Conservation (phyloP, 148 eudicot species). For the Euryodendron excelsum region DNA sequence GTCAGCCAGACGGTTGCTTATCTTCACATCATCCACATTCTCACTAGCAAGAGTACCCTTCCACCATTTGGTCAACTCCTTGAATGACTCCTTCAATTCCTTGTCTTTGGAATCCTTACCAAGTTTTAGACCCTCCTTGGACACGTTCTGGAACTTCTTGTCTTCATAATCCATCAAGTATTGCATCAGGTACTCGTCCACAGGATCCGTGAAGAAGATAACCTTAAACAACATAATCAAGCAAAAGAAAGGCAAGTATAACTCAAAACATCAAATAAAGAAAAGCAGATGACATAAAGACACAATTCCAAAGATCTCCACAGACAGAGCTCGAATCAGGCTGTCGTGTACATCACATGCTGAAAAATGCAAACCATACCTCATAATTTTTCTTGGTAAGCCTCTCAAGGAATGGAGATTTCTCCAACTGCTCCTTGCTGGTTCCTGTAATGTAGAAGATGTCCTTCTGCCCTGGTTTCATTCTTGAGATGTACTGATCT, state of each 20-base stretch:
- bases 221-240: constrained; percentile 43
- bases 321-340: too few species aligned
- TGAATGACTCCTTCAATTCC: constrained; percentile 87
- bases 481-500: constrained; percentile 92
- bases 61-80: constrained; percentile 99
- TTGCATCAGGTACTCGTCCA: constrained; percentile 98
- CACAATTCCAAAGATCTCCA: not conserved
- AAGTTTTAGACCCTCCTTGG: constrained; percentile 90
- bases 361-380: constrained; percentile 43
- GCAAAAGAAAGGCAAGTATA: not conserved
- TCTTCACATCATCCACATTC: constrained; percentile 90
- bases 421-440: constrained; percentile 94
- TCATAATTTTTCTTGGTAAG: constrained; percentile 86
- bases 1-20: constrained; percentile 95
- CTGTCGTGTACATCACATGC: too few species aligned
- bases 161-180: constrained; percentile 98
- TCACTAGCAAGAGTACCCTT: constrained; percentile 74
- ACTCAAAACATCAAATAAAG: not conserved
- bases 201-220: constrained; percentile 93
- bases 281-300: not conserved
- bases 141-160: constrained; percentile 95
- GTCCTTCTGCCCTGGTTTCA: constrained; percentile 94
- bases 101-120: constrained; percentile 87
- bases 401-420: constrained; percentile 98
- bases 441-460: constrained; percentile 93